Conservation (phyloP, 1,284 basidiomycete genomes). For the Sutorius eximius region DNA sequence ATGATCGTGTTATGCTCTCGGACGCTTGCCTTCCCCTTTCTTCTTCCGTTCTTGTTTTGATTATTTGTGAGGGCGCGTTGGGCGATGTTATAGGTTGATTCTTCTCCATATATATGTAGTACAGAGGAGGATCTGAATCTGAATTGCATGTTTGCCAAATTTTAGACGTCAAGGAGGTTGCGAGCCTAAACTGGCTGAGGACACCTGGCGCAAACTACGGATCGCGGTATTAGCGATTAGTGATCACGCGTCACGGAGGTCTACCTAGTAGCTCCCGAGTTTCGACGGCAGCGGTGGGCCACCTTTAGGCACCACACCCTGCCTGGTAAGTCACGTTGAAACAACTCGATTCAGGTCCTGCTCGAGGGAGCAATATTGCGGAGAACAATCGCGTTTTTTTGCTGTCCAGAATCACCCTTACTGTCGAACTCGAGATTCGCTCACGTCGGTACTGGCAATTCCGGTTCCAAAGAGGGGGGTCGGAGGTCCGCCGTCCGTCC, state of each 20-base stretch:
- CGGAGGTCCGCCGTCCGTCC: not conserved
- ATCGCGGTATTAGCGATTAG: too few species aligned
- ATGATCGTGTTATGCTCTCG: not conserved
- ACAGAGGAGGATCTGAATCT: not conserved
- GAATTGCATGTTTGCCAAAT: not conserved
- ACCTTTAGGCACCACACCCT: too few species aligned
- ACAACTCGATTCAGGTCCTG: not conserved
- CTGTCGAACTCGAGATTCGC: not conserved
- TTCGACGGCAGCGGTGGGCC: too few species aligned
- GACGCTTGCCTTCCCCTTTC: not conserved
- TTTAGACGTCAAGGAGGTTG: not conserved
- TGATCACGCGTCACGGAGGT: too few species aligned
- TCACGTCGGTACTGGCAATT: not conserved
- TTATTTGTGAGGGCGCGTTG: not conserved
- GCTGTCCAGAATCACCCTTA: not conserved
- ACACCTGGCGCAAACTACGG: too few species aligned
- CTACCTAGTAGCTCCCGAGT: too few species aligned
- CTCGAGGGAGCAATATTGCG: not conserved
- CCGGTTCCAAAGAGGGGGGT: not conserved
- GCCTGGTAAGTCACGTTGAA: too few species aligned
- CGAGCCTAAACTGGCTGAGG: too few species aligned
- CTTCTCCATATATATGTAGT: not conserved
- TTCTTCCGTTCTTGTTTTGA: not conserved
- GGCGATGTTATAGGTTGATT: not conserved
- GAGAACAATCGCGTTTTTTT: not conserved